These are phyloP conservation scores for Paxillus involutus DNA, from an alignment of 768 basidiomycete species.

Conservation along the genomic window DNA sequence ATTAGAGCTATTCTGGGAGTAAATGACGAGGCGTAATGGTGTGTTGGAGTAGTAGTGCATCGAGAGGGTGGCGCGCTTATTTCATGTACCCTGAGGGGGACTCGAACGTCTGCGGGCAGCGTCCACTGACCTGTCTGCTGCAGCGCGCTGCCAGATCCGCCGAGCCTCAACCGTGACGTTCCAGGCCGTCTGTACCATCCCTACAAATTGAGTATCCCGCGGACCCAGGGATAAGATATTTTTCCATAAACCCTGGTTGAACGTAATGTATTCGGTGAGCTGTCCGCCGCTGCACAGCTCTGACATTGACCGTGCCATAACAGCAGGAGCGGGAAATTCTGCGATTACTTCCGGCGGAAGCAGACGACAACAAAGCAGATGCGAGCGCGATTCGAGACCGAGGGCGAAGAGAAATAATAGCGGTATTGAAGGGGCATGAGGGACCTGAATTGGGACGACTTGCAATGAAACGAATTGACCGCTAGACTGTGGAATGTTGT, in stretches of 20 bases:
- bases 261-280: slow-evolving; percentile 31
- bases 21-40: slow-evolving; percentile 19
- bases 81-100: slow-evolving; percentile 17
- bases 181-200: slow-evolving; percentile 63
- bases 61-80: slow-evolving; percentile 9
- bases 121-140: slow-evolving; percentile 12
- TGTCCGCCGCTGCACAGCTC: slow-evolving; percentile 36
- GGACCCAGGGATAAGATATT: slow-evolving; percentile 59
- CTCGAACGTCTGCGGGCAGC: slow-evolving; percentile 7
- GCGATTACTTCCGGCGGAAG: slow-evolving; percentile 50
- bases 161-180: slow-evolving; percentile 71
- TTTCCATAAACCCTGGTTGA: slow-evolving; percentile 66
- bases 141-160: slow-evolving; percentile 26
- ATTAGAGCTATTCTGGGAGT: slow-evolving; percentile 21
- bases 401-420: slow-evolving; percentile 60
- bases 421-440: slow-evolving; percentile 54
- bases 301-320: slow-evolving; percentile 55
- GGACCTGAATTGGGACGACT: slow-evolving; percentile 46
- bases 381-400: slow-evolving; percentile 47
- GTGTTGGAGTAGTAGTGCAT: slow-evolving; percentile 4
- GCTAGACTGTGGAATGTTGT: slow-evolving; percentile 13
- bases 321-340: slow-evolving; percentile 62
- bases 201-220: slow-evolving; percentile 42
- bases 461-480: slow-evolving; percentile 48
- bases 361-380: slow-evolving; percentile 48